These are phyloP conservation scores for Apiospora malaysiana DNA, from an alignment of 2,329 filamentous ascomycete genomes.

Conservation along the genomic window DNA sequence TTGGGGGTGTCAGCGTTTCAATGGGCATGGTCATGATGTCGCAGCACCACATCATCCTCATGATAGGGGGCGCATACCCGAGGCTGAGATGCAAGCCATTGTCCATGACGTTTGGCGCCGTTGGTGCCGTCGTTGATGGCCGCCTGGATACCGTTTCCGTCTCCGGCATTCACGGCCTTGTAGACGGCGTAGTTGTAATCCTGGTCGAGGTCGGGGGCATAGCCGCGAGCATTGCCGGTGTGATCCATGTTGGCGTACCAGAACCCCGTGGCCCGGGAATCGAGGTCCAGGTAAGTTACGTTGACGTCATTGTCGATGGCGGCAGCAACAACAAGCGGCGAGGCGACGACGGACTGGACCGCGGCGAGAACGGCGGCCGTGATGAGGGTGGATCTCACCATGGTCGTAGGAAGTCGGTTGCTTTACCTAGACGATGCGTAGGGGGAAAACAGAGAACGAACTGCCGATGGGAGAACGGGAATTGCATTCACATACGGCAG, in stretches of 20 bases:
- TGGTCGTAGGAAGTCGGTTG: background rate
- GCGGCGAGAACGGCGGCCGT: background rate
- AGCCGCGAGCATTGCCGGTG: conserved; percentile 42
- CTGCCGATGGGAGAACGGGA: background rate
- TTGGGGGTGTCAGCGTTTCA: conserved; percentile 18
- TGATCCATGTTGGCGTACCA: conserved; percentile 53
- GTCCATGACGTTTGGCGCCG: conserved; percentile 39
- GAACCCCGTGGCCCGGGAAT: conserved; percentile 34
- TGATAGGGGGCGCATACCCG: conserved; percentile 35
- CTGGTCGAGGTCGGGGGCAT: conserved; percentile 47
- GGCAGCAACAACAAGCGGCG: background rate
- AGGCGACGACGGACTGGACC: background rate
- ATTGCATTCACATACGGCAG: background rate
- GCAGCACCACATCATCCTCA: background rate
- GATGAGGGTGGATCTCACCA: conserved; percentile 10
- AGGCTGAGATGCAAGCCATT: conserved; percentile 51
- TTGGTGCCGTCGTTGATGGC: conserved; percentile 46
- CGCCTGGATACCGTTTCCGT: conserved; percentile 44
- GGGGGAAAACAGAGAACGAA: background rate
- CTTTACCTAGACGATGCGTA: background rate
- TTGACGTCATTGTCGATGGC: background rate
- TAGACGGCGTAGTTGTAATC: conserved; percentile 46
- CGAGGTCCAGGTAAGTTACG: background rate
- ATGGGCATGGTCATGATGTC: background rate
- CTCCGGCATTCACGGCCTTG: conserved; percentile 44